phyloP scores from a whole-genome alignment of 164 flowering plant species.

The Sextonia rubra region DNA sequence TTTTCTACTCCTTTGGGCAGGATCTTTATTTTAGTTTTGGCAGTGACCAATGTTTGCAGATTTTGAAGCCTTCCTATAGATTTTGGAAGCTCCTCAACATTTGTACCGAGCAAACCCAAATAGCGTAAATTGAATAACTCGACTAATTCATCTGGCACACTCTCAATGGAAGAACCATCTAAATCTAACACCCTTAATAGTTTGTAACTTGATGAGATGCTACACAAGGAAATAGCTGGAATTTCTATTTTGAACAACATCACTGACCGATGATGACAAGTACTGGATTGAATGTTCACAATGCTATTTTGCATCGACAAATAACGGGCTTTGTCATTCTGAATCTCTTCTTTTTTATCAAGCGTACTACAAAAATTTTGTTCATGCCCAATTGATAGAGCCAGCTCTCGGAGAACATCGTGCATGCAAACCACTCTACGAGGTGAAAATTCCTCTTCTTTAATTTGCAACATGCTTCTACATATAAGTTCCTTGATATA shows the following conservation, averaged over 20 bases:
- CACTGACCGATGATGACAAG: neutral
- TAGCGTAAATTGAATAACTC: neutral
- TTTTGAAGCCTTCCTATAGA: constrained; percentile 1
- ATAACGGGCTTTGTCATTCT: neutral
- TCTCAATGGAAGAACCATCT: neutral
- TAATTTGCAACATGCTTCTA: constrained; percentile 40
- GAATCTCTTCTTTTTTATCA: neutral
- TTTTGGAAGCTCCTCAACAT: neutral
- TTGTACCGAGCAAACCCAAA: neutral
- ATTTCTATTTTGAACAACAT: neutral
- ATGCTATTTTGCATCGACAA: constrained; percentile 3
- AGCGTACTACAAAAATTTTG: neutral
- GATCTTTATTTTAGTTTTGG: neutral
- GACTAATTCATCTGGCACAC: neutral
- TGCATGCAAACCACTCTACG: neutral
- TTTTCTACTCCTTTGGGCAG: neutral
- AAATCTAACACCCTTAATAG: neutral
- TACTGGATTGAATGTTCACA: neutral
- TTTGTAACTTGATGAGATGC: neutral
- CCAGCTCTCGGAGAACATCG: neutral
- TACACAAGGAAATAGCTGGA: neutral
- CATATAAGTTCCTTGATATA: constrained; percentile 38
- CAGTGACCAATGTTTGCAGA: neutral
- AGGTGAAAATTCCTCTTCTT: neutral
- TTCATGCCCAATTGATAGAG: neutral